Conservation (phyloP, 2,329 filamentous ascomycete species). For the Tympanopsis confertula region DNA sequence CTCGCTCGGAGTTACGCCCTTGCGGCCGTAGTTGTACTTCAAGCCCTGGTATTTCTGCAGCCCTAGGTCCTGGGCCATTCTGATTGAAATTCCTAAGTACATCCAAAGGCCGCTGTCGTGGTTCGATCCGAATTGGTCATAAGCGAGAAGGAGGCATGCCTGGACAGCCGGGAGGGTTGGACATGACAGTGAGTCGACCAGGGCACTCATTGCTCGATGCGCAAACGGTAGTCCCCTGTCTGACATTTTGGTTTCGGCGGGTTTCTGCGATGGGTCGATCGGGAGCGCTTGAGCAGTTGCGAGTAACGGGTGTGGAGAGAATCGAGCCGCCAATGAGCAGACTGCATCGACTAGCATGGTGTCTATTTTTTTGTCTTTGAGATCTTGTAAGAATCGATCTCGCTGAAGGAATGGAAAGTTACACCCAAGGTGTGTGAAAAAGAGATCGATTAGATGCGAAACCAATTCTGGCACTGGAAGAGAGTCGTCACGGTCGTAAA, state of each 20-base stretch:
- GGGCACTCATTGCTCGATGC: constrained; percentile 41
- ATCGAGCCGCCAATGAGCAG: constrained; percentile 44
- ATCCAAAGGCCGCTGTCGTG: constrained; percentile 53
- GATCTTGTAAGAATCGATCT: constrained; percentile 43
- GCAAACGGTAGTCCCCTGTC: constrained; percentile 47
- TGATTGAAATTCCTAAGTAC: constrained; percentile 50
- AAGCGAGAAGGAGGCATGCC: constrained; percentile 44
- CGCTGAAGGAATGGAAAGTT: constrained; percentile 48
- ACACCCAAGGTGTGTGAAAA: constrained; percentile 47
- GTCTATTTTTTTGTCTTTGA: constrained; percentile 48
- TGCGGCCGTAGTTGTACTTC: constrained; percentile 8
- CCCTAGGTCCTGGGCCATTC: constrained; percentile 49
- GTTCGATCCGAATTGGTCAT: constrained; percentile 51
- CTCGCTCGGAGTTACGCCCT: not conserved
- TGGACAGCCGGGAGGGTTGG: constrained; percentile 47
- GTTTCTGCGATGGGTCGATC: constrained; percentile 8
- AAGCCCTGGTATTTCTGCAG: constrained; percentile 48
- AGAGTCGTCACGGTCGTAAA: constrained; percentile 43
- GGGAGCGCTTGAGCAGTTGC: constrained; percentile 24
- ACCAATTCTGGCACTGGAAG: constrained; percentile 45
- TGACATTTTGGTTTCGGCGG: constrained; percentile 13
- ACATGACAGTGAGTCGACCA: constrained; percentile 43
- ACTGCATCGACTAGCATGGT: constrained; percentile 50
- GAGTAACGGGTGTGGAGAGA: constrained; percentile 42
- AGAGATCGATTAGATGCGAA: constrained; percentile 44